phyloP scores from a whole-genome alignment of 2,329 filamentous ascomycete genomes.

The Penicillium fuscoglaucum region DNA sequence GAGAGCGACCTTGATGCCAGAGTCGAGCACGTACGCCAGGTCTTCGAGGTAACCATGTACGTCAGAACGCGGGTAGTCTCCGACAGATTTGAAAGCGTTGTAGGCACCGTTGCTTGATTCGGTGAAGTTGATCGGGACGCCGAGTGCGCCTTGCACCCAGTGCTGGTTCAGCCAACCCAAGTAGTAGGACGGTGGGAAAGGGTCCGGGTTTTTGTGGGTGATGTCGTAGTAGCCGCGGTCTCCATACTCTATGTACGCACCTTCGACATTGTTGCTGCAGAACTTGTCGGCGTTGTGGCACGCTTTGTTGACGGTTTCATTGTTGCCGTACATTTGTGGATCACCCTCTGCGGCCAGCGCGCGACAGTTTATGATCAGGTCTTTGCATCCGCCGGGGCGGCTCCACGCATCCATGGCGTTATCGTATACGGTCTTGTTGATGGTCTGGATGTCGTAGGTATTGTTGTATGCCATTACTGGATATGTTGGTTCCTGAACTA shows the following conservation, averaged over 20 bases:
- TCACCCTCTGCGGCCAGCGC: constrained; percentile 50
- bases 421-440: constrained; percentile 52
- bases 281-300: constrained; percentile 49
- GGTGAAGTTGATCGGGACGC: constrained; percentile 62
- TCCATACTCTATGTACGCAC: constrained; percentile 43
- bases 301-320: constrained; percentile 46
- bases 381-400: constrained; percentile 53
- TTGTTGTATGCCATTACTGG: constrained; percentile 58
- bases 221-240: constrained; percentile 60
- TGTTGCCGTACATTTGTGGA: constrained; percentile 50
- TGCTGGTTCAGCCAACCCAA: constrained; percentile 58
- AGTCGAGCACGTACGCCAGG: constrained; percentile 54
- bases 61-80: constrained; percentile 51
- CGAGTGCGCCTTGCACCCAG: constrained; percentile 59
- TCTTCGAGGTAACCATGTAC: constrained; percentile 42
- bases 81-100: constrained; percentile 48
- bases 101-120: constrained; percentile 46
- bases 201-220: constrained; percentile 51
- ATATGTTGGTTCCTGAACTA: constrained; percentile 51
- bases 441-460: constrained; percentile 56
- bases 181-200: constrained; percentile 56
- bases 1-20: constrained; percentile 57
- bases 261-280: constrained; percentile 49
- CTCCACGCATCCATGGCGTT: constrained; percentile 48
- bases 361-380: constrained; percentile 55